Percentiles rank a stretch among this genome's conserved stretches.
Evolutionary conservation across 371 early-diverging fungal genomes (phyloP).

Genomic region (Phascolomyces articulosus): DNA sequence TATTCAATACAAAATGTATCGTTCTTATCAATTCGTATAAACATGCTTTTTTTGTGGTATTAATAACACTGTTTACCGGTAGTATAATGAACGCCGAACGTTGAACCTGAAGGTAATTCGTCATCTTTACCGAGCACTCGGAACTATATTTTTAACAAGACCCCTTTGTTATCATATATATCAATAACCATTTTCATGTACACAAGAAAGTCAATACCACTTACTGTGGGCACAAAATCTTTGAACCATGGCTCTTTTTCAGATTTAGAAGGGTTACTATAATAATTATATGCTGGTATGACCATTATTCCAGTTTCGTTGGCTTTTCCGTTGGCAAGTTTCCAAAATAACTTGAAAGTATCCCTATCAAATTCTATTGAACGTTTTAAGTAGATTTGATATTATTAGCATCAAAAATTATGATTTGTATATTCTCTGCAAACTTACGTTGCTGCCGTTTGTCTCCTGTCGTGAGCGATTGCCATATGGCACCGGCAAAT

Average conservation of each 20-base stretch:
- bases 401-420: too few relatives aligned
- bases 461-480: slow-evolving; percentile 58
- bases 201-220: too few relatives aligned
- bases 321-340: slow-evolving; percentile 14
- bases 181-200: too few relatives aligned
- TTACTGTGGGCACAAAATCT: slow-evolving; percentile 45
- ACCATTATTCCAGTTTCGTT: slow-evolving; percentile 27
- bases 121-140: slow-evolving; percentile 34
- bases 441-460: slow-evolving; percentile 27
- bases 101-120: slow-evolving; percentile 14
- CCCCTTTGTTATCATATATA: neutral
- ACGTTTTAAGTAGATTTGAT: too few relatives aligned
- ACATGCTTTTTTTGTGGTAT: too few relatives aligned
- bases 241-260: slow-evolving; percentile 52
- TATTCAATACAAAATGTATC: too few relatives aligned
- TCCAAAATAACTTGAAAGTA: slow-evolving; percentile 23
- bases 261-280: slow-evolving; percentile 32
- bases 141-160: slow-evolving; percentile 15
- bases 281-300: slow-evolving; percentile 31
- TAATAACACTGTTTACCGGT: too few relatives aligned
- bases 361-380: slow-evolving; percentile 21
- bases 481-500: slow-evolving; percentile 75
- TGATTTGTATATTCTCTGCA: too few relatives aligned
- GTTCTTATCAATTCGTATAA: too few relatives aligned
- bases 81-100: slow-evolving; percentile 47